Conservation (phyloP, 345 rosid genomes). For the Garcia nutans region DNA sequence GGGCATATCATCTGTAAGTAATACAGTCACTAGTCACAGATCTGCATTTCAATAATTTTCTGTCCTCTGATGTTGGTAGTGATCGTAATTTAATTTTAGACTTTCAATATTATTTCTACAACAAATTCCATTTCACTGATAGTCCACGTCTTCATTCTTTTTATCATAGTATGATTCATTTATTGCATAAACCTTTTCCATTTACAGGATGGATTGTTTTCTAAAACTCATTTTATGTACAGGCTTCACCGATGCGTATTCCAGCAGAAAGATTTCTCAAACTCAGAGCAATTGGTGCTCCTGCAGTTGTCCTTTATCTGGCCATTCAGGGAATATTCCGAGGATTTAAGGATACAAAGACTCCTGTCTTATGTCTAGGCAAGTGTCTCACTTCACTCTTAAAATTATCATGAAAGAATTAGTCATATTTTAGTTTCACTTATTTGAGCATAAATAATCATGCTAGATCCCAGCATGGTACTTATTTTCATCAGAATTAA, state of each 20-base stretch:
- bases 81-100: neutral
- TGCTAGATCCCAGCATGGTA: neutral
- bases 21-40: neutral
- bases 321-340: slow-evolving; percentile 43
- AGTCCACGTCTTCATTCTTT: neutral
- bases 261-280: slow-evolving; percentile 32
- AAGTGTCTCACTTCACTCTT: slow-evolving; percentile 11
- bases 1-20: slow-evolving; percentile 37
- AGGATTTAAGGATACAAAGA: slow-evolving; percentile 41
- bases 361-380: slow-evolving; percentile 40
- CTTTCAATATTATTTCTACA: neutral
- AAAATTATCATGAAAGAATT: neutral
- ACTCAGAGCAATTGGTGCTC: slow-evolving; percentile 41
- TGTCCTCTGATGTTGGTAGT: neutral
- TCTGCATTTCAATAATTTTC: neutral
- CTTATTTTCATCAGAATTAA: neutral
- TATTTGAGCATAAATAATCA: neutral
- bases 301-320: slow-evolving; percentile 37
- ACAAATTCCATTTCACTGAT: slow-evolving; percentile 7
- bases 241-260: slow-evolving; percentile 40
- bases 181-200: slow-evolving; percentile 9
- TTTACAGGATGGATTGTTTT: slow-evolving; percentile 13
- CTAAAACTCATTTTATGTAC: slow-evolving; percentile 20
- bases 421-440: neutral
- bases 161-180: neutral